These are phyloP conservation scores for Fusarium pseudograminearum DNA, from an alignment of 2,329 filamentous ascomycete genomes.

Conservation along the genomic window DNA sequence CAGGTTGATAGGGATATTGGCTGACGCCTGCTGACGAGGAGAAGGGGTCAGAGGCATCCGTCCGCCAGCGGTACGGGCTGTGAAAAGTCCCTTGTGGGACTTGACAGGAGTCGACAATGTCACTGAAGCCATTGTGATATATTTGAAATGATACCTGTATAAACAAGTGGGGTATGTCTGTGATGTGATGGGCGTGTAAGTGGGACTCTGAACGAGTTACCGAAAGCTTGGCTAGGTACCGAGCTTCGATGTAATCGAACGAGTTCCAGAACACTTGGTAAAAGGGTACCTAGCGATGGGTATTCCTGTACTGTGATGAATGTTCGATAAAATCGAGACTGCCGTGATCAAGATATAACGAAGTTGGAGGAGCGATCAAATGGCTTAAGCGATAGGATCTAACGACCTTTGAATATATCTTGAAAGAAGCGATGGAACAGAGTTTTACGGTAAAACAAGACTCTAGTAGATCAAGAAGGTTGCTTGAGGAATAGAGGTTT, in stretches of 20 bases:
- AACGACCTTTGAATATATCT: constrained; percentile 54
- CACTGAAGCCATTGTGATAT: constrained; percentile 79
- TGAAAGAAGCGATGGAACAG: constrained; percentile 42
- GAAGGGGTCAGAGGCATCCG: constrained; percentile 96
- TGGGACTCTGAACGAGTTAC: constrained; percentile 58
- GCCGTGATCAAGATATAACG: constrained; percentile 56
- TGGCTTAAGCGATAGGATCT: constrained; percentile 63
- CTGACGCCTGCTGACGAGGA: constrained; percentile 74
- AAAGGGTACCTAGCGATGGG: constrained; percentile 68
- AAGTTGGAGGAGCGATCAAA: constrained; percentile 63
- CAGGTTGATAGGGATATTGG: constrained; percentile 63
- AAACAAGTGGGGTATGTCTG: constrained; percentile 17
- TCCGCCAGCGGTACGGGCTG: constrained; percentile 90
- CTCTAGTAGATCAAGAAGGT: constrained; percentile 26
- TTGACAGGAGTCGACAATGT: constrained; percentile 91
- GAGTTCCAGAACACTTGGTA: constrained; percentile 70
- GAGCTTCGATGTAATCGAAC: constrained; percentile 59
- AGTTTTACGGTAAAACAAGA: constrained; percentile 43
- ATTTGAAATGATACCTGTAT: constrained; percentile 21
- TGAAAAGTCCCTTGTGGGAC: constrained; percentile 94
- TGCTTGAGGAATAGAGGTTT: constrained; percentile 32
- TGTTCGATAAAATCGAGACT: constrained; percentile 62
- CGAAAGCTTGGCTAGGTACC: constrained; percentile 59
- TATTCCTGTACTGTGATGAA: constrained; percentile 57
- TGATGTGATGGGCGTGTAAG: constrained; percentile 35